Percentiles rank a stretch among this genome's conserved stretches.
Conservation (phyloP, 768 basidiomycete species). For the Hericium erinaceus region DNA sequence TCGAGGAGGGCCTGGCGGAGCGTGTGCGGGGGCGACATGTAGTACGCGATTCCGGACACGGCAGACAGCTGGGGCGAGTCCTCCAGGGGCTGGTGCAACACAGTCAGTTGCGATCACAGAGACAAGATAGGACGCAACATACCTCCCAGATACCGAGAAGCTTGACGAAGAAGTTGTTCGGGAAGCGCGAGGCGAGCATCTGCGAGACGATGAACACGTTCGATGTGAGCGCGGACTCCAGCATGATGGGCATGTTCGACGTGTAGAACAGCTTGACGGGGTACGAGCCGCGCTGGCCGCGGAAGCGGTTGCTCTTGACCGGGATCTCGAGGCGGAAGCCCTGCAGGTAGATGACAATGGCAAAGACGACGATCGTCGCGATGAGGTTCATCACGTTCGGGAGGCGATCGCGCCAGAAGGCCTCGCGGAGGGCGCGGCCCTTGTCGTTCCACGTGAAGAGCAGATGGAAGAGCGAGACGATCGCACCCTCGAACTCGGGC, state of each 20-base stretch:
- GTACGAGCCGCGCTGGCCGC: slow-evolving; percentile 92
- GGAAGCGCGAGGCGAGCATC: slow-evolving; percentile 91
- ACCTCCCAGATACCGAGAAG: slow-evolving; percentile 99
- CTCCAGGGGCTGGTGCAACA: slow-evolving; percentile 66
- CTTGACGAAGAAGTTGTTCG: slow-evolving; percentile 79
- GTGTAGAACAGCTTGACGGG: slow-evolving; percentile 99
- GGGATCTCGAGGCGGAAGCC: slow-evolving; percentile 99
- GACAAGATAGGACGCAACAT: slow-evolving; percentile 14
- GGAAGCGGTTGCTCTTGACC: slow-evolving; percentile 92
- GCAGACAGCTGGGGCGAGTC: slow-evolving; percentile 90
- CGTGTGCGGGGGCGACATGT: slow-evolving; percentile 97
- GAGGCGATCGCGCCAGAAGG: slow-evolving; percentile 94
- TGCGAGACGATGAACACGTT: slow-evolving; percentile 96
- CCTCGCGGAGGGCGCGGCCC: slow-evolving; percentile 91
- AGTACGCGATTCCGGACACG: slow-evolving; percentile 88
- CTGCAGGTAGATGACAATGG: slow-evolving; percentile 94
- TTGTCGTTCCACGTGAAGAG: slow-evolving; percentile 99
- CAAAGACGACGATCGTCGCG: slow-evolving; percentile 87
- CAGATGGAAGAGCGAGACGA: slow-evolving; percentile 94
- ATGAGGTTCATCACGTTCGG: slow-evolving; percentile 98
- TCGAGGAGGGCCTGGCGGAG: slow-evolving; percentile 81
- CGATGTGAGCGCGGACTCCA: slow-evolving; percentile 84
- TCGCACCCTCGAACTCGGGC: slow-evolving; percentile 95
- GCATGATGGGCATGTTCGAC: slow-evolving; percentile 99
- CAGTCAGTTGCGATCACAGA: not conserved